Evolutionary conservation across 202 grass and related monocot species (phyloP).

Genomic region (Zoysia matrella): DNA sequence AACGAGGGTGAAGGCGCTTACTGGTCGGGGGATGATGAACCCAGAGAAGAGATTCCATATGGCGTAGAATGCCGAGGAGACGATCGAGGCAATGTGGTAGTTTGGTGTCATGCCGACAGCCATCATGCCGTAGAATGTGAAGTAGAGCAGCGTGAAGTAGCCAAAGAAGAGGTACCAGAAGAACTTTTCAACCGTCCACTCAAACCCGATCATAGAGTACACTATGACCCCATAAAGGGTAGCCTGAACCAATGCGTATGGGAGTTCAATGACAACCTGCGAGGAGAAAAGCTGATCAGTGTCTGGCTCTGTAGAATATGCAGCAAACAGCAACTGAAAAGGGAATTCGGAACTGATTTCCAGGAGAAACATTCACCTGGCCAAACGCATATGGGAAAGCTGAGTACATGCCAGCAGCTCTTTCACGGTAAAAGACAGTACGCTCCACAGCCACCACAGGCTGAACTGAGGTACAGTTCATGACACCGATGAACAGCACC

Average conservation of each 20-base stretch:
- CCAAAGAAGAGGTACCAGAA: constrained; percentile 68
- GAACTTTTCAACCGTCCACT: constrained; percentile 82
- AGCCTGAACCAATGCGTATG: constrained; percentile 72
- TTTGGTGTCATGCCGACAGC: constrained; percentile 68
- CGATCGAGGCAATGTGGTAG: constrained; percentile 67
- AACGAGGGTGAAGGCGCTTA: constrained; percentile 39
- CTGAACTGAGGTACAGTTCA: constrained; percentile 40
- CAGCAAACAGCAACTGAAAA: not conserved
- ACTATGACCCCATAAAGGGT: constrained; percentile 71
- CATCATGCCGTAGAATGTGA: constrained; percentile 82
- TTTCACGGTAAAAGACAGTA: no score
- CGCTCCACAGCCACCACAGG: no score
- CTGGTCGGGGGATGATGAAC: constrained; percentile 70
- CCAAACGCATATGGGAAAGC: no score
- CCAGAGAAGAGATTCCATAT: constrained; percentile 86
- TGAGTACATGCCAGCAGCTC: no score
- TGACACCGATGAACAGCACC: constrained; percentile 73
- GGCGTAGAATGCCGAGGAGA: constrained; percentile 75
- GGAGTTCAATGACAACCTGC: constrained; percentile 86
- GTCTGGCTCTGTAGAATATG: not conserved
- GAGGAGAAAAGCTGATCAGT: constrained; percentile 26
- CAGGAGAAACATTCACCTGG: constrained; percentile 46
- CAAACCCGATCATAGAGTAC: constrained; percentile 89
- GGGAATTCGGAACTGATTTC: not conserved
- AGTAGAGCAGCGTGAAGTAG: constrained; percentile 44